phyloP scores from a whole-genome alignment of 331 rosid species.

The Rosa hybrid region DNA sequence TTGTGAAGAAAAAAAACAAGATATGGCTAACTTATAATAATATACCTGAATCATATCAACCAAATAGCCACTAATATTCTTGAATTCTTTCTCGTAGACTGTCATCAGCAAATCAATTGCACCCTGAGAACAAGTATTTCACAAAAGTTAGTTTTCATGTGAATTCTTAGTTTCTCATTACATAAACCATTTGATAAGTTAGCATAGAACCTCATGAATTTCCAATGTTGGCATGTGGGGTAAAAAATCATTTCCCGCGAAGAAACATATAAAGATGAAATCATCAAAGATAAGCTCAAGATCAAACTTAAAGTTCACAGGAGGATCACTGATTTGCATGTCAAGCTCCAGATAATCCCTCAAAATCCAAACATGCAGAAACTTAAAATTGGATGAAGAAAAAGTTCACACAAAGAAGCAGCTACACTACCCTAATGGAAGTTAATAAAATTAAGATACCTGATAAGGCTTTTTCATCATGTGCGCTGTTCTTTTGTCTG shows the following conservation, averaged over 20 bases:
- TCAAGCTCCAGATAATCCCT: conserved; percentile 59
- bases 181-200: background rate
- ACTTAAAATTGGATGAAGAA: conserved; percentile 32
- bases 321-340: conserved; percentile 46
- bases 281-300: conserved; percentile 56
- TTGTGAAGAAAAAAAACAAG: background rate
- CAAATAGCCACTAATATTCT: conserved; percentile 52
- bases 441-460: conserved; percentile 25
- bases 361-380: conserved; percentile 56
- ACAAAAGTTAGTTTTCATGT: background rate
- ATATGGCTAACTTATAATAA: too few species aligned
- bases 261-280: conserved; percentile 53
- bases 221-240: conserved; percentile 61
- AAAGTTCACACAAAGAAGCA: background rate
- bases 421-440: background rate
- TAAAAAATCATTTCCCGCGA: conserved; percentile 64
- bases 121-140: conserved; percentile 23
- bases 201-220: conserved; percentile 43
- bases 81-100: conserved; percentile 50
- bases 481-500: background rate
- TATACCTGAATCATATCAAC: conserved; percentile 50
- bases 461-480: conserved; percentile 27
- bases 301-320: conserved; percentile 30
- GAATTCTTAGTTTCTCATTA: background rate
- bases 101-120: conserved; percentile 49